Percentiles rank a stretch among this genome's conserved stretches.
Evolutionary conservation across 768 basidiomycete genomes (phyloP).

Genomic region (Tulasnella sp.): DNA sequence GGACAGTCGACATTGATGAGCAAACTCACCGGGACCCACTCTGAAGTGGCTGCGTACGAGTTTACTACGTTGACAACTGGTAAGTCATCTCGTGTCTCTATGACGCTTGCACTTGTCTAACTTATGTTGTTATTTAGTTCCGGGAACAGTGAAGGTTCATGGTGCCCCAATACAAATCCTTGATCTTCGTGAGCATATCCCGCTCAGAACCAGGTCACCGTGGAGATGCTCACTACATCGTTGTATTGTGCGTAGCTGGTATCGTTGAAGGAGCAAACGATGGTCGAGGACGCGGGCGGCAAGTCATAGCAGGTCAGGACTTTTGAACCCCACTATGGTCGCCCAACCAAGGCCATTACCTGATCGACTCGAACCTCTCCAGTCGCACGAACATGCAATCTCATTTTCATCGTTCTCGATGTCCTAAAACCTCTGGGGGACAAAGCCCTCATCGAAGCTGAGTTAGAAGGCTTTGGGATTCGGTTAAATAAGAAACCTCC

Average conservation of each 20-base stretch:
- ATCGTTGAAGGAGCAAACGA: conserved; percentile 98
- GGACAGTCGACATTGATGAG: conserved; percentile 84
- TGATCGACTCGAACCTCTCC: conserved; percentile 21
- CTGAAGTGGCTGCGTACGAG: conserved; percentile 91
- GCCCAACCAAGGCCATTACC: too few species aligned
- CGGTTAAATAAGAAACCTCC: conserved; percentile 93
- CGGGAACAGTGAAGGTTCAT: conserved; percentile 88
- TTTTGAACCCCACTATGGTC: background rate
- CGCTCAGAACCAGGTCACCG: background rate
- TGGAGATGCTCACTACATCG: background rate
- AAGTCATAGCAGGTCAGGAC: conserved; percentile 71
- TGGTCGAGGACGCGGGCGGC: conserved; percentile 90
- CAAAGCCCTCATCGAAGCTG: conserved; percentile 80
- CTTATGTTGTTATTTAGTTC: conserved; percentile 38
- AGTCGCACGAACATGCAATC: conserved; percentile 96
- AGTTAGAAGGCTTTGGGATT: conserved; percentile 97
- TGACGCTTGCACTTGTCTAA: background rate
- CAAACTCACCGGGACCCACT: conserved; percentile 91
- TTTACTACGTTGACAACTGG: conserved; percentile 87
- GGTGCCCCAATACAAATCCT: conserved; percentile 59
- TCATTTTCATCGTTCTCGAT: conserved; percentile 97
- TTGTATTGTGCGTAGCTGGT: conserved; percentile 48
- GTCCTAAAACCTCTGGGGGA: conserved; percentile 97
- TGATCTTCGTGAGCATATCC: conserved; percentile 20
- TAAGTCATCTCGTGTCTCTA: background rate